Evolutionary conservation across 73 alveolate species (phyloP), one percentile per base, ranked within the genome.

Genomic region (Paramecium tetraurelia): DNA sequence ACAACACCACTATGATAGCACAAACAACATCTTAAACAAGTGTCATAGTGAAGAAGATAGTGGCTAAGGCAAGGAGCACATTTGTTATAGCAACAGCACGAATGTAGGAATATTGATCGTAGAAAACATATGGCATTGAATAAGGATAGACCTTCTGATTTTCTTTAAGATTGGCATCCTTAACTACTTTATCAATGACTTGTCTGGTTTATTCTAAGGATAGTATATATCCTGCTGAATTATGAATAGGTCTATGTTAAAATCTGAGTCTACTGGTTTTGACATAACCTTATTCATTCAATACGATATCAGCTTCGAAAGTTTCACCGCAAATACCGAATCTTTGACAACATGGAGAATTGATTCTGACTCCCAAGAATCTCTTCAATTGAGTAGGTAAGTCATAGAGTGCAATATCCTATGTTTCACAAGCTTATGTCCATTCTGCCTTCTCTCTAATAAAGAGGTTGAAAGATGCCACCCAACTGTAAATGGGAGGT

Each of bases 281-380:
- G n/a, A 98, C 97, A 43, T 86, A 92, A 22, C 99, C 99, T 29
- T 89, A 94, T 16, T 92, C 96, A 86, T 98, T 97, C 59, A 97
- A 94, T 3, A 93, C 92, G 22, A 98, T 96, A 88, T 98, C 99
- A 48, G 96, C 90, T 11, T 85, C 96, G 75, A 85, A 98, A 12
- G 96, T 93, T 90, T 98, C 99, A 14, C 99, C 99, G 86, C 99
- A 98, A n/a, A 97, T 89, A 36, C 99, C 99, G 68, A 93, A 97
- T 85, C 95, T 92, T 63, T 93, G 44, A 93, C 99, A 96, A 86
- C 99, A 97, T 12, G 92, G 93, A 36, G 98, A 93, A 70, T 94
- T 94, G 33, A 97, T 95, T 71, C 92, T 95, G 41, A 97, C 97
- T 72, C 95, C 63, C 58, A 97, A 96, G 76, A 97, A 97, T 92